Conservation (phyloP, 202 grass and related monocot genomes). For the Bolboschoenoplectus hybrid region DNA sequence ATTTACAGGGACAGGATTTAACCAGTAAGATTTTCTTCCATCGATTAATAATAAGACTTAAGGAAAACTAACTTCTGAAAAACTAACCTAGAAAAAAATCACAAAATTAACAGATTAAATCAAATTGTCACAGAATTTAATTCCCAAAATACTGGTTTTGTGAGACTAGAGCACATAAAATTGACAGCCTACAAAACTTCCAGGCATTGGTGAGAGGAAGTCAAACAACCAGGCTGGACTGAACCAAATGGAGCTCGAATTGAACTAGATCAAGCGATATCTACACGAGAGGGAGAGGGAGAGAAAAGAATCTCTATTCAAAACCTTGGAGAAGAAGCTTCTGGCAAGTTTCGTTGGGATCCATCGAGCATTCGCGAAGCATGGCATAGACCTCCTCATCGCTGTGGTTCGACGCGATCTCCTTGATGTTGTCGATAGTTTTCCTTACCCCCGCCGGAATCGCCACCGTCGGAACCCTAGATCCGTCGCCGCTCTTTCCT, state of each 20-base stretch:
- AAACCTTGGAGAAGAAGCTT: constrained; percentile 82
- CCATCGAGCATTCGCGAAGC: constrained; percentile 91
- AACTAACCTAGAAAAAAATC: constrained; percentile 10
- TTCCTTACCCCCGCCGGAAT: constrained; percentile 61
- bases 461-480: constrained; percentile 17
- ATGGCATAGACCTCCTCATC: constrained; percentile 94
- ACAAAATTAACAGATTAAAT: constrained; percentile 26
- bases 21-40: background rate
- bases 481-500: constrained; percentile 45
- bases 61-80: background rate
- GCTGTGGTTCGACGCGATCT: constrained; percentile 78
- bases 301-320: background rate
- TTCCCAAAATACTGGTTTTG: constrained; percentile 1
- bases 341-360: constrained; percentile 90
- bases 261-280: constrained; percentile 31
- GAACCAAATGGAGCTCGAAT: constrained; percentile 8
- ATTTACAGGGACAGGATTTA: background rate
- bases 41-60: background rate
- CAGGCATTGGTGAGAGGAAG: constrained; percentile 11
- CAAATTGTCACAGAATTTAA: background rate
- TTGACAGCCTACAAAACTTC: background rate
- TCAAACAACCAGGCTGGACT: background rate
- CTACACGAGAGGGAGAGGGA: background rate
- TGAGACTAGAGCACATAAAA: constrained; percentile 3
- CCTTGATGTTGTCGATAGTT: constrained; percentile 82